Base-by-base conservation (phyloP, 2,329 filamentous ascomycete species). In the Cordyceps javanica region DNA sequence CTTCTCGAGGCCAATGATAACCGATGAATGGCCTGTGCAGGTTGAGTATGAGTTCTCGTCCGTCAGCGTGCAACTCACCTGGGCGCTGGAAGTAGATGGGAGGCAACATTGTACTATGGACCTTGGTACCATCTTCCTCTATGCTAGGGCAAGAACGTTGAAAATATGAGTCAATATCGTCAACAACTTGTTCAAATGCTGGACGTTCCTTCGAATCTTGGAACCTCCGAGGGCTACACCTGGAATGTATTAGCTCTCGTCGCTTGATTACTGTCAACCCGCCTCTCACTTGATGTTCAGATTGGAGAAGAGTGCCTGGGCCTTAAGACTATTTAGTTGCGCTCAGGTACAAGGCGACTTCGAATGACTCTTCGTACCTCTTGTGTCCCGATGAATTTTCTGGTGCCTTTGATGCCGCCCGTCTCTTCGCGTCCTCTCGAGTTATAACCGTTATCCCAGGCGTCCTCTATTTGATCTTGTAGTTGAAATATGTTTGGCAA, bases 311-410 rank as follows among this genome's bases (percentile, higher is more conserved):
- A 56, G 54, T 34, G 54, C 54, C 34, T 56, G 34, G 3, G 45
- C 54, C 54, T 55, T 39, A 25, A 23, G 26, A 42, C 3, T 14
- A 4, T 46, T n/a, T 39, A 42, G 44, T 44, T 16, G 9, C n/a
- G 16, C n/a, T 42, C 19, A 26, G 8, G 3, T 42, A 16, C 9
- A 42, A 5, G n/a, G 13, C 28, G n/a, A 36, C 13, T 2, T 41
- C 28, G 6, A 38, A 28, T 14, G 25, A 13, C 16, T 23, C 6
- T 41, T 36, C 69, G 63, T 75, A 90, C 89, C 77, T 97, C 93
- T 9, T 90, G 86, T 1, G 93, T 97, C 16, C 93, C 93, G 64
- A 97, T 97, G 68, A 94, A 97, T 70, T 97, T 97, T 60, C 94
- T 83, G 0, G 92, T 96, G n/a, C 87, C 87, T 62, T 78, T 83